Conservation (phyloP, 495 filamentous ascomycete species). For the Xylaria venustula region DNA sequence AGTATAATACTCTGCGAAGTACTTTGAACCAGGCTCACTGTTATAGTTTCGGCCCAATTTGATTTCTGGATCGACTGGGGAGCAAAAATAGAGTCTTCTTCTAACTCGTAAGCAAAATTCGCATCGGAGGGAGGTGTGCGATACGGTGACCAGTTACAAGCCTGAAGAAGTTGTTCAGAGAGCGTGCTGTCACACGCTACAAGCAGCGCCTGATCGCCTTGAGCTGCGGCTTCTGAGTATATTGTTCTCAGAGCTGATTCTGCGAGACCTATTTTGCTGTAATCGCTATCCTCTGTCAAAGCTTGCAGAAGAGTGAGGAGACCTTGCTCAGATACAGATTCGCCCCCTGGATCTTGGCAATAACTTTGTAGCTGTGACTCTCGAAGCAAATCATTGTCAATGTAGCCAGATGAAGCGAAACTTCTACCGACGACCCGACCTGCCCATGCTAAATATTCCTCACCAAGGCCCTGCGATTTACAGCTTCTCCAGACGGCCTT, state of each 20-base stretch:
- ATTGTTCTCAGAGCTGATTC: conserved; percentile 76
- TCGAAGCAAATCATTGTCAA: conserved; percentile 55
- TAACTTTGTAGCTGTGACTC: conserved; percentile 56
- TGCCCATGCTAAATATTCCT: conserved; percentile 78
- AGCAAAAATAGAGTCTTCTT: conserved; percentile 30
- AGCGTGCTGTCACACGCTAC: conserved; percentile 48
- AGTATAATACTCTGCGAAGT: conserved; percentile 64
- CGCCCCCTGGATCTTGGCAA: conserved; percentile 36
- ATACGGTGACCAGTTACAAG: conserved; percentile 52
- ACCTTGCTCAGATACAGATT: conserved; percentile 45
- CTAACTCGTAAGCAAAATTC: conserved; percentile 14
- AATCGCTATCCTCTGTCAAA: conserved; percentile 63
- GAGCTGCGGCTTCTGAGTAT: conserved; percentile 51
- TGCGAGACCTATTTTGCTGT: conserved; percentile 65
- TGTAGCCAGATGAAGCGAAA: conserved; percentile 71
- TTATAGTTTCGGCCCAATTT: conserved; percentile 65
- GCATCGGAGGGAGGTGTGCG: conserved; percentile 46
- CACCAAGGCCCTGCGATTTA: conserved; percentile 56
- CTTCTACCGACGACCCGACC: conserved; percentile 79
- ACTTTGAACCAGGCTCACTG: conserved; percentile 59
- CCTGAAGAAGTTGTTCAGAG: conserved; percentile 36
- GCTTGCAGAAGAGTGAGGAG: conserved; percentile 65
- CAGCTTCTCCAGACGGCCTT: conserved; percentile 73
- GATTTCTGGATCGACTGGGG: conserved; percentile 32
- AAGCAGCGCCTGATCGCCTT: conserved; percentile 45